Base-by-base conservation (phyloP, 768 basidiomycete species). In the Pleurotus sapidus region DNA sequence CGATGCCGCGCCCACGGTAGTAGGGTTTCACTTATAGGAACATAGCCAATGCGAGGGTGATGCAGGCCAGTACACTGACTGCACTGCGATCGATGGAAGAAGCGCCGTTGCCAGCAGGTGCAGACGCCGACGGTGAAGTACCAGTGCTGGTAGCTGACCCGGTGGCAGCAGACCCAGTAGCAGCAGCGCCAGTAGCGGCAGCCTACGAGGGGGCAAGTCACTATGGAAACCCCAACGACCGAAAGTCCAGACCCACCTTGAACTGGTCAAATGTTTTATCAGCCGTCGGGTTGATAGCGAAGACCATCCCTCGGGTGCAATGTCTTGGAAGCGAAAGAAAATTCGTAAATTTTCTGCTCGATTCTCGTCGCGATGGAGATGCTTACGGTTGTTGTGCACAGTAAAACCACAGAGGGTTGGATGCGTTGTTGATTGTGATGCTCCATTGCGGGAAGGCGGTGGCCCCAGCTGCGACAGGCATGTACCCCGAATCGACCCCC, bases 391-490 rank as follows among this genome's bases (percentile, higher is more conserved):
- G 67, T 56, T 78, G 79, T 20, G 67, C 69, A 61, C 81, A 84
- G 70, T 73, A 80, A 74, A 81, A 82, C 82, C 82, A 84, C 47
- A 82, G 68, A n/a, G 82, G 80, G 6, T 70, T 68, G 23, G 69
- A 65, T 49, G 69, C 70, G 38, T 75, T 69, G 30, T 70, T 62
- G 23, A 75, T 61, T 5, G 67, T 70, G 58, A 74, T 66, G 3
- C 73, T 70, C 70, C 71, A 78, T 48, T 71, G 65, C 14, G 74
- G 70, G 59, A 71, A 64, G 24, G 55, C 20, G 8, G 77, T 72
- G 3, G 78, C 67, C 56, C 67, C 67, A 4, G 73, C 64, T 4
- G 71, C 64, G 20, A 80, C 77, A 5, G 66, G 58, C 58, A 72
- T 67, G 69, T 72, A 81, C 38, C 78, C 79, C 40, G 81, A 83